Percentiles rank a stretch among this genome's conserved stretches.
Evolutionary conservation across 306 rosid genomes (phyloP).

Genomic region (Glycine latifolia): DNA sequence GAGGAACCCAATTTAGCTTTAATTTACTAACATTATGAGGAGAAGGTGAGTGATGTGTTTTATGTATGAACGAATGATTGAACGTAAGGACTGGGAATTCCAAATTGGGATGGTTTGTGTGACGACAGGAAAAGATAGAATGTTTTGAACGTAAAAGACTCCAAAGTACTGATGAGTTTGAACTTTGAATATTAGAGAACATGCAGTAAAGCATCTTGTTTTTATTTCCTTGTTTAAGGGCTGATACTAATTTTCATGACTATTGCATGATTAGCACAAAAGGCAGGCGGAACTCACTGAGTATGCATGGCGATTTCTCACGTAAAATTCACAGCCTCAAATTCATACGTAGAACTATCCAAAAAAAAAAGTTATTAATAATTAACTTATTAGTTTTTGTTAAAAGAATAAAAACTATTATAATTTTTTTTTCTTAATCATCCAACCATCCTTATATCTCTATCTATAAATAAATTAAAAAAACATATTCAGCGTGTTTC

Average conservation of each 20-base stretch:
- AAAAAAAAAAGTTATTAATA: too few relatives aligned
- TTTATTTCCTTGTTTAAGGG: background rate
- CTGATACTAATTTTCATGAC: background rate
- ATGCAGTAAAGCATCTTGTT: too few relatives aligned
- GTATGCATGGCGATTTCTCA: background rate
- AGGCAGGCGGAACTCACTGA: too few relatives aligned
- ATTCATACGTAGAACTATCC: background rate
- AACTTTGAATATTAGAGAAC: too few relatives aligned
- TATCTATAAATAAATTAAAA: background rate
- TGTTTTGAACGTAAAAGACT: constrained; percentile 16
- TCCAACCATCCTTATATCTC: too few relatives aligned
- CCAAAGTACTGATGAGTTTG: background rate
- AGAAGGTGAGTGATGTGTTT: background rate
- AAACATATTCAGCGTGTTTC: background rate
- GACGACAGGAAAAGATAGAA: constrained; percentile 4
- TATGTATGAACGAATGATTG: background rate
- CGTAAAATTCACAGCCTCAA: background rate
- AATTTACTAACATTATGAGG: background rate
- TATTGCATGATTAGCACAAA: background rate
- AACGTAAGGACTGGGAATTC: background rate
- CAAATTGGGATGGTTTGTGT: constrained; percentile 30
- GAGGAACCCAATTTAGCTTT: background rate
- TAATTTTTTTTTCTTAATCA: too few relatives aligned
- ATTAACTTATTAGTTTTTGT: too few relatives aligned
- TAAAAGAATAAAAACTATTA: too few relatives aligned